Conservation (phyloP, 805 yeast species). For the Kuraishia capsulata region DNA sequence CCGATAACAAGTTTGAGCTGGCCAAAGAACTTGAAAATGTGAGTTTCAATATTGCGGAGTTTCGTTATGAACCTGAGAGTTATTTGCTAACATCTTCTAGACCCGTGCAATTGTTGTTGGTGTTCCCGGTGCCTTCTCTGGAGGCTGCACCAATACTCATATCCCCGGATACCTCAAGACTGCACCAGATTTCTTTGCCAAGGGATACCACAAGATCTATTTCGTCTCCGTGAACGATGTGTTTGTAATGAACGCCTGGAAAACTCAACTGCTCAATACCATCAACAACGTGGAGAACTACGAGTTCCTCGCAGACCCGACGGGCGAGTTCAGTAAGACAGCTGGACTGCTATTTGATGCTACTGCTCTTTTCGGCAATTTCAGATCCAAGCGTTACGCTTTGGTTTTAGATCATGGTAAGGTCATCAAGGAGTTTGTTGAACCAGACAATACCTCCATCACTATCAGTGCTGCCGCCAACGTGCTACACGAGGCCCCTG, state of each 20-base stretch:
- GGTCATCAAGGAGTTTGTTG: slow-evolving; percentile 58
- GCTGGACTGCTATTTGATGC: slow-evolving; percentile 72
- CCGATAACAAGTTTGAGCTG: slow-evolving; percentile 12
- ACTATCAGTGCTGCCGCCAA: slow-evolving; percentile 40
- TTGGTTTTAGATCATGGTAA: slow-evolving; percentile 67
- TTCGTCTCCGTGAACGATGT: slow-evolving; percentile 82
- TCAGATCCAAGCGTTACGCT: slow-evolving; percentile 70
- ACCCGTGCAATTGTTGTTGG: slow-evolving; percentile 41
- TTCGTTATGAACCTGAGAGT: background rate
- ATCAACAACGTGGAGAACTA: slow-evolving; percentile 1
- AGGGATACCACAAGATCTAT: slow-evolving; percentile 57
- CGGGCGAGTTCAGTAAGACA: slow-evolving; percentile 58
- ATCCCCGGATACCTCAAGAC: slow-evolving; percentile 64
- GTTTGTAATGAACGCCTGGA: slow-evolving; percentile 81
- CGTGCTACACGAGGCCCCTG: slow-evolving; percentile 24
- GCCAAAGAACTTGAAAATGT: slow-evolving; percentile 11
- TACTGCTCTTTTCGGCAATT: slow-evolving; percentile 61
- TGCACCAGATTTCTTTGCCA: slow-evolving; percentile 41
- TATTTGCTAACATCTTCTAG: slow-evolving; percentile 1
- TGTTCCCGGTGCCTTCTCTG: slow-evolving; percentile 75
- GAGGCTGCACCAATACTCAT: slow-evolving; percentile 66
- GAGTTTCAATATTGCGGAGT: slow-evolving; percentile 1
- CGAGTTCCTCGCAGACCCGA: slow-evolving; percentile 67
- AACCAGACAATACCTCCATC: slow-evolving; percentile 74
- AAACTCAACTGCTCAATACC: slow-evolving; percentile 26